Conservation (phyloP, 805 yeast species). For the Lachancea thermotolerans region DNA sequence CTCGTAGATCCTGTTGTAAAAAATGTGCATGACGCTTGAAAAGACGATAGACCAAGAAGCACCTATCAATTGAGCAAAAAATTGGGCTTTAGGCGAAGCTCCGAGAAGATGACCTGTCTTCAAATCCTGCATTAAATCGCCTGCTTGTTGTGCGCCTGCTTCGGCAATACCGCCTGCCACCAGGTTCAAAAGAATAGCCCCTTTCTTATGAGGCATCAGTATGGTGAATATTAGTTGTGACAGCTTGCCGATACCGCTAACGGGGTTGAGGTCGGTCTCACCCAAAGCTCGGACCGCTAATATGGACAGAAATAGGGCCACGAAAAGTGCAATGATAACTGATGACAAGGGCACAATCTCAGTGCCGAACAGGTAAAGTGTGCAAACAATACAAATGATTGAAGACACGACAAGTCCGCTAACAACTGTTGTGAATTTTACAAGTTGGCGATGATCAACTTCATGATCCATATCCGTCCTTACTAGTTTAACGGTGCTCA, state of each 20-base stretch:
- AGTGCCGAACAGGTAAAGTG: constrained; percentile 61
- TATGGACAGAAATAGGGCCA: constrained; percentile 75
- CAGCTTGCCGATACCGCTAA: constrained; percentile 90
- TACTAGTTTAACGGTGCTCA: constrained; percentile 26
- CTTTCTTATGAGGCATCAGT: constrained; percentile 72
- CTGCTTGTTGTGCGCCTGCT: constrained; percentile 99
- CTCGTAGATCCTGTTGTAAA: constrained; percentile 74
- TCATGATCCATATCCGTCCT: constrained; percentile 31
- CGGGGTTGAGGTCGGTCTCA: constrained; percentile 95
- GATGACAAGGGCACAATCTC: constrained; percentile 64
- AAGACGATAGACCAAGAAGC: constrained; percentile 76
- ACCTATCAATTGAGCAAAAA: constrained; percentile 83
- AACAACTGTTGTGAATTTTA: constrained; percentile 43
- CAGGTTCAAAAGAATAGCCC: constrained; percentile 74
- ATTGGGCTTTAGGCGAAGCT: constrained; percentile 90
- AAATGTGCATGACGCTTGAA: constrained; percentile 73
- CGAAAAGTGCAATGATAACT: constrained; percentile 54
- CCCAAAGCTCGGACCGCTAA: constrained; percentile 92
- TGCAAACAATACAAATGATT: constrained; percentile 56
- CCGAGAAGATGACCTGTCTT: constrained; percentile 90
- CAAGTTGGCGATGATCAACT: constrained; percentile 41
- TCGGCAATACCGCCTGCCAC: constrained; percentile 97
- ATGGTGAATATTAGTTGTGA: constrained; percentile 86
- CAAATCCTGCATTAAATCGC: constrained; percentile 94
- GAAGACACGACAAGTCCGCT: constrained; percentile 63